phyloP scores from a whole-genome alignment of 306 rosid species.

The Acacia confusa region DNA sequence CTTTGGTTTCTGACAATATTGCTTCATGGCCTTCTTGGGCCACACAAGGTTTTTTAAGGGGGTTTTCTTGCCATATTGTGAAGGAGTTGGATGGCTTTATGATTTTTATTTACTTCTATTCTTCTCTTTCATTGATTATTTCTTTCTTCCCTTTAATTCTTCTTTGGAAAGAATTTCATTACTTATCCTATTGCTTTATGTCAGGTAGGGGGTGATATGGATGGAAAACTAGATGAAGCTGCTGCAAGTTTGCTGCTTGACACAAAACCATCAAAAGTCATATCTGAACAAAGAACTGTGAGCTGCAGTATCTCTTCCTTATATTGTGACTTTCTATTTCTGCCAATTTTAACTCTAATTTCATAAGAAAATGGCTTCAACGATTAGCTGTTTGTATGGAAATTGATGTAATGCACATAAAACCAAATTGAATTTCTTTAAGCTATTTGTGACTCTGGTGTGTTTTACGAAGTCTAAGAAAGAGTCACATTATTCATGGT shows the following conservation, averaged over 20 bases:
- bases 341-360: neutral
- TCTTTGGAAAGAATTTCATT: neutral
- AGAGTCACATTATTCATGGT: neutral
- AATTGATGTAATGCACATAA: neutral
- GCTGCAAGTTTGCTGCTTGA: conserved; percentile 84
- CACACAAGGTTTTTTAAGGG: neutral
- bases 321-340: conserved; percentile 21
- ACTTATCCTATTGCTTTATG: conserved; percentile 27
- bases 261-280: conserved; percentile 91
- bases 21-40: neutral
- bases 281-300: conserved; percentile 82
- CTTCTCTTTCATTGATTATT: neutral
- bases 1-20: neutral
- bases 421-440: neutral
- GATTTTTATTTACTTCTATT: neutral
- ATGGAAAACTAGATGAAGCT: conserved; percentile 84
- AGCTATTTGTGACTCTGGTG: neutral
- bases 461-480: neutral
- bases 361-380: neutral
- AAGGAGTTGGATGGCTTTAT: neutral
- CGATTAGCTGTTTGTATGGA: neutral
- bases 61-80: neutral
- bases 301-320: conserved; percentile 42
- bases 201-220: conserved; percentile 80
- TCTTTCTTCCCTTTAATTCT: neutral